Base-by-base conservation (phyloP, 2,329 filamentous ascomycete species). In the Ophiocordyceps camponoti-leonardi region DNA sequence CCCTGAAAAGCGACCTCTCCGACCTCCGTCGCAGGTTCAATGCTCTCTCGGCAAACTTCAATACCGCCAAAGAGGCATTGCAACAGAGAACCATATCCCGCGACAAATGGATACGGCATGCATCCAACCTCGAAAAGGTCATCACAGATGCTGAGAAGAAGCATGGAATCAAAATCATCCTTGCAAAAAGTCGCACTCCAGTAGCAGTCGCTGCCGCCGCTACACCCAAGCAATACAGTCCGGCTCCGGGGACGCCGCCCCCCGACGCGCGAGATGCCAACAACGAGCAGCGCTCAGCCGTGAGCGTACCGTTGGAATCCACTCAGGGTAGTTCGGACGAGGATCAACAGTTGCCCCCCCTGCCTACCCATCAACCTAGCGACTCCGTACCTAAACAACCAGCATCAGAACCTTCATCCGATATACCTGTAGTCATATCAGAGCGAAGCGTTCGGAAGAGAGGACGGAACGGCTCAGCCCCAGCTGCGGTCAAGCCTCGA, bases 381-480 rank as follows among this genome's bases (percentile, higher is more conserved):
- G 35, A 39, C 35, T 18, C n/a, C n/a, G 8, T 11, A 19, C 18
- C 35, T 19, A 14, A 10, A n/a, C 35, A 39, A 10, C 35, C 35
- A 11, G 35, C 18, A 12, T 39, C 59, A n/a, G 73, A 77, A 49
- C 68, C 68, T 2, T 72, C 69, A 5, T 78, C 74, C 0, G 73
- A 77, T 47, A 55, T 54, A 2, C 71, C 68, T 0, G 58, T 75
- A 2, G 53, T 78, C 6, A 56, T 77, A 2, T 73, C 65, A 4
- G 72, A 73, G 49, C 67, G 71, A 14, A 53, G 54, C 18, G 55
- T 76, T 1, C 65, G 65, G 42, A 75, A 73, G 51, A 62, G 71
- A 43, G 73, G 67, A 51, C 54, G 60, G 11, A 51, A 54, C 11
- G 51, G 55, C 35, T 43, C 43, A 16, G 19, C 13, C 14, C 26